These are phyloP conservation scores for Geosiphon pyriformis DNA, from an alignment of 192 early-diverging fungal species.

Conservation along the genomic window DNA sequence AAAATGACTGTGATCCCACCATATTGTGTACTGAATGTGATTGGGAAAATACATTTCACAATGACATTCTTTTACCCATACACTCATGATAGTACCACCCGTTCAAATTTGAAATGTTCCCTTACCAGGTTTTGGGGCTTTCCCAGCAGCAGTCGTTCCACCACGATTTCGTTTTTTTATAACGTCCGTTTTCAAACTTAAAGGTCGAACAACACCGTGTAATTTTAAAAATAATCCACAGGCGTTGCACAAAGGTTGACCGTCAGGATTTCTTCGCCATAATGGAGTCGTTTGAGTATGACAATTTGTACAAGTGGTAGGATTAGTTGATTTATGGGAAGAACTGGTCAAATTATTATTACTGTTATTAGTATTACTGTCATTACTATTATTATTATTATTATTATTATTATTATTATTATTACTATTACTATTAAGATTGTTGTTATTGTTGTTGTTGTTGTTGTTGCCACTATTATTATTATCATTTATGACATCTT, in stretches of 20 bases:
- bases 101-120: slow-evolving; percentile 1
- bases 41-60: neutral
- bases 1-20: neutral
- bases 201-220: slow-evolving; percentile 82
- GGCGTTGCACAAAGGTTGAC: slow-evolving; percentile 92
- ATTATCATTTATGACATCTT: slow-evolving; percentile 28
- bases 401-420: slow-evolving; percentile 11
- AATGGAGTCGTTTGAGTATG: slow-evolving; percentile 84
- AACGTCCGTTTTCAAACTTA: slow-evolving; percentile 82
- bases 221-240: slow-evolving; percentile 96
- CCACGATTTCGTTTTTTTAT: slow-evolving; percentile 87
- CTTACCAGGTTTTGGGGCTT: slow-evolving; percentile 14
- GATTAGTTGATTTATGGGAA: slow-evolving; percentile 29
- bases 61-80: slow-evolving; percentile 21
- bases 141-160: slow-evolving; percentile 4
- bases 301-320: slow-evolving; percentile 78
- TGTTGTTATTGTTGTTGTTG: slow-evolving; percentile 1
- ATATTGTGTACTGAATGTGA: neutral
- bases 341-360: slow-evolving; percentile 13
- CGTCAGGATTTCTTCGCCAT: slow-evolving; percentile 89
- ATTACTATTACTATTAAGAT: neutral
- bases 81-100: slow-evolving; percentile 10
- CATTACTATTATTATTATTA: neutral
- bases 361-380: slow-evolving; percentile 28
- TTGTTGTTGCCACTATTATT: slow-evolving; percentile 2